phyloP scores from a whole-genome alignment of 225 moss, liverwort and hornwort species.

The Bryum argenteum region DNA sequence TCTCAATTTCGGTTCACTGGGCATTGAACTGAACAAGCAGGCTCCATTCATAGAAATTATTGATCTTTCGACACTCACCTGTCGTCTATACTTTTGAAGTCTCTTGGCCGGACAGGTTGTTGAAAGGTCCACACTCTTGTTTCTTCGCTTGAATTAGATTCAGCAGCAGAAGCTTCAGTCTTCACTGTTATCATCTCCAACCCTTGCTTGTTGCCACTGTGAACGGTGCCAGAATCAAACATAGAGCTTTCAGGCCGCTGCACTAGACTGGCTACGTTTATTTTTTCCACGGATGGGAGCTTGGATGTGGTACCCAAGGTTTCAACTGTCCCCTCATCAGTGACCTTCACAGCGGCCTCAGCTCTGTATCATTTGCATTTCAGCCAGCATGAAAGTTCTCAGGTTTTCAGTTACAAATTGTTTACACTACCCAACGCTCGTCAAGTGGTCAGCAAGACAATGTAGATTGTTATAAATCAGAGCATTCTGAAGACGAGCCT shows the following conservation, averaged over 20 bases:
- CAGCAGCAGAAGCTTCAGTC: constrained; percentile 15
- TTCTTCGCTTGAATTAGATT: not conserved
- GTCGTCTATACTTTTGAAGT: constrained; percentile 45
- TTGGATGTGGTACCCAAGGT: constrained; percentile 21
- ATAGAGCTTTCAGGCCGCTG: constrained; percentile 26
- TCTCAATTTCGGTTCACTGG: no score
- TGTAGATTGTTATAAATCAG: not conserved
- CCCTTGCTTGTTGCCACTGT: constrained; percentile 36
- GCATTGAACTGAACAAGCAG: no score
- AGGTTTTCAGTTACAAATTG: not conserved
- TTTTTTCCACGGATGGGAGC: not conserved
- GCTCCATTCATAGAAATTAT: no score
- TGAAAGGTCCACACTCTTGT: constrained; percentile 11
- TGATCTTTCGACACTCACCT: constrained; percentile 20
- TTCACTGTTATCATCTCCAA: constrained; percentile 13
- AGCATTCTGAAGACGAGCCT: constrained; percentile 4
- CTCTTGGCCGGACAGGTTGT: constrained; percentile 18
- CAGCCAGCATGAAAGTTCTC: constrained; percentile 17
- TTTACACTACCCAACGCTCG: not conserved
- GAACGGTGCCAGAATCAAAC: constrained; percentile 19
- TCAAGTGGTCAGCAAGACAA: not conserved
- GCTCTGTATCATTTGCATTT: constrained; percentile 3
- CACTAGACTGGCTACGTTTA: constrained; percentile 16
- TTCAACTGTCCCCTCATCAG: constrained; percentile 13
- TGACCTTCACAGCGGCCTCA: constrained; percentile 11